Evolutionary conservation across 352 stramenopile genomes (phyloP).

Genomic region (Stephanocyclus meneghinianus): DNA sequence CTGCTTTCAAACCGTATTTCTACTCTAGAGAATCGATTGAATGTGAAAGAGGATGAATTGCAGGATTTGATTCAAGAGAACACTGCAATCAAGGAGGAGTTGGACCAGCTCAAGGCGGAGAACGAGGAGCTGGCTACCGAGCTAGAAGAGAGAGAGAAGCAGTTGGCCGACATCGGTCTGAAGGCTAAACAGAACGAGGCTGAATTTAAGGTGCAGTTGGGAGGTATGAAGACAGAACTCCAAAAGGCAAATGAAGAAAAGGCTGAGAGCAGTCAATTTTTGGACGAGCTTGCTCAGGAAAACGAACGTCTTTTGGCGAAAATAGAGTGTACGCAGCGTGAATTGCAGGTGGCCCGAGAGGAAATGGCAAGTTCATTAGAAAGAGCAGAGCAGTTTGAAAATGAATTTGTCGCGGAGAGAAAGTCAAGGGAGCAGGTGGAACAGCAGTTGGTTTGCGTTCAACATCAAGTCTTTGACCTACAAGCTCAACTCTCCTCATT

Average conservation of each 20-base stretch:
- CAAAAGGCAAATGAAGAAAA: slow-evolving; percentile 24
- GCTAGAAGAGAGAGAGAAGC: neutral
- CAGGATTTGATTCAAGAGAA: slow-evolving; percentile 21
- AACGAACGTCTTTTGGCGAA: slow-evolving; percentile 25
- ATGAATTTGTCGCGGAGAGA: neutral
- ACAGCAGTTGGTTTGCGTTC: slow-evolving; percentile 6
- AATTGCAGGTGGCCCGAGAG: neutral
- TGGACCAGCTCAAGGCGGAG: neutral
- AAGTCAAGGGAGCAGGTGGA: slow-evolving; percentile 19
- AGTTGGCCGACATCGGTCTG: neutral
- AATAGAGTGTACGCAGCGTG: slow-evolving; percentile 18
- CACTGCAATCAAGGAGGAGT: slow-evolving; percentile 2
- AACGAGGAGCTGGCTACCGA: neutral
- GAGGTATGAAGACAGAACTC: slow-evolving; percentile 2
- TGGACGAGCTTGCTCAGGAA: slow-evolving; percentile 33
- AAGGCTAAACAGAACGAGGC: neutral
- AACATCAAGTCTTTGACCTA: slow-evolving; percentile 21
- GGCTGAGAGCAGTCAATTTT: neutral
- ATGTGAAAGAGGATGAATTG: slow-evolving; percentile 2
- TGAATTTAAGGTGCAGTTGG: slow-evolving; percentile 1
- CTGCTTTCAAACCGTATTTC: neutral
- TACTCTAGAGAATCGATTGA: neutral
- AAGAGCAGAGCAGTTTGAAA: slow-evolving; percentile 3
- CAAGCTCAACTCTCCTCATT: slow-evolving; percentile 21
- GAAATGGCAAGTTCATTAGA: neutral